These are phyloP conservation scores for Lentinula aciculospora DNA, from an alignment of 768 basidiomycete genomes.

Conservation along the genomic window DNA sequence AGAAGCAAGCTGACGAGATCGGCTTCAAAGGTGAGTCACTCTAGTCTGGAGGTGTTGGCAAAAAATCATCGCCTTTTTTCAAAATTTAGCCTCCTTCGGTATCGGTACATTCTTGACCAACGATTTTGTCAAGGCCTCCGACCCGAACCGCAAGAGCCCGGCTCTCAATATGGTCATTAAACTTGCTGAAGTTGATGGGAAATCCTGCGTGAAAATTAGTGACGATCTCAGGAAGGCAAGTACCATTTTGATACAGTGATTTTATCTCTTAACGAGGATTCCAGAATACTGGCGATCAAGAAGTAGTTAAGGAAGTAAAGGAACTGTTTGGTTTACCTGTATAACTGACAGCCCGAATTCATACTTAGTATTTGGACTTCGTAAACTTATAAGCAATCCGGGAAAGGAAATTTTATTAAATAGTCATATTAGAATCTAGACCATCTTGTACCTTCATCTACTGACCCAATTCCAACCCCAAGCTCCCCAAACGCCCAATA, in stretches of 20 bases:
- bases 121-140: constrained; percentile 59
- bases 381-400: neutral
- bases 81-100: constrained; percentile 84
- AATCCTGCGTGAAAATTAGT: constrained; percentile 87
- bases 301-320: constrained; percentile 58
- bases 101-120: constrained; percentile 93
- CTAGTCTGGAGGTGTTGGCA: neutral
- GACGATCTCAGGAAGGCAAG: constrained; percentile 80
- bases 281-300: constrained; percentile 66
- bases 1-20: constrained; percentile 66
- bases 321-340: constrained; percentile 32
- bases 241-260: neutral
- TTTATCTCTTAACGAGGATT: neutral
- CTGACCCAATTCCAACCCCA: neutral
- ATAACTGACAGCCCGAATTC: neutral
- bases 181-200: constrained; percentile 64
- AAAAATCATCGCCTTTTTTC: neutral
- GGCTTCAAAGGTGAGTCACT: constrained; percentile 53
- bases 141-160: constrained; percentile 56
- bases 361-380: neutral
- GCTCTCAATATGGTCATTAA: constrained; percentile 96
- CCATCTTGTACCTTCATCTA: neutral
- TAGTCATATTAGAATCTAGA: too few species aligned
- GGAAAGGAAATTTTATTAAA: too few species aligned
- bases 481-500: neutral